Evolutionary conservation across 352 stramenopile genomes (phyloP).

Genomic region (Phytopythium delawarense): DNA sequence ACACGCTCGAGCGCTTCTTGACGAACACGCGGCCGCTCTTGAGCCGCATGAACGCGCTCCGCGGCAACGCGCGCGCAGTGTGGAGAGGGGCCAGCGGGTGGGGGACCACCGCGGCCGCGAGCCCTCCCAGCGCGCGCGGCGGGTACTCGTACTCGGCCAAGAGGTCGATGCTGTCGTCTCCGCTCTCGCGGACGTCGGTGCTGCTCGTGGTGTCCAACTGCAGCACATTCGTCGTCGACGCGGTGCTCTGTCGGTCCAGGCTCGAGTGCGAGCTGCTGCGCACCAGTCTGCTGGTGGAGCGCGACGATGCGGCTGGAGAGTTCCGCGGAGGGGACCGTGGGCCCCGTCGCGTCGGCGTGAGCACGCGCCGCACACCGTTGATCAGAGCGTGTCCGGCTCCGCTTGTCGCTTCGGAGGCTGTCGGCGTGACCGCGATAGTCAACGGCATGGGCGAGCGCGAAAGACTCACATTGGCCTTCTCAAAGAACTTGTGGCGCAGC

Average conservation of each 20-base stretch:
- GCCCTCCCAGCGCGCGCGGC: neutral
- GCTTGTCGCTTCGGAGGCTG: neutral
- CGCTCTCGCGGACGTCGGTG: conserved; percentile 10
- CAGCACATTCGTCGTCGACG: conserved; percentile 23
- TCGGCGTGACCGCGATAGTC: conserved; percentile 12
- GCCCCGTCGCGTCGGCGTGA: conserved; percentile 26
- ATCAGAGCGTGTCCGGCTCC: conserved; percentile 11
- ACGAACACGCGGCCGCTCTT: conserved; percentile 71
- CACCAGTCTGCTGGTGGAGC: conserved; percentile 1
- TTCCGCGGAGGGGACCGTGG: neutral
- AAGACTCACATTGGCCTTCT: conserved; percentile 64
- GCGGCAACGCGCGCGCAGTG: neutral
- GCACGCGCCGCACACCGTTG: conserved; percentile 18
- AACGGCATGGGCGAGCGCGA: conserved; percentile 29
- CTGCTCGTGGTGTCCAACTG: conserved; percentile 1
- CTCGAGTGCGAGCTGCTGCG: conserved; percentile 26
- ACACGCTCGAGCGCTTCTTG: conserved; percentile 78
- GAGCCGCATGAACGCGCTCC: conserved; percentile 42
- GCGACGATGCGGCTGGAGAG: neutral
- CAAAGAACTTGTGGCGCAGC: conserved; percentile 70
- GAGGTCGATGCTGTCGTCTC: conserved; percentile 13
- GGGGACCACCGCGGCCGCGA: neutral
- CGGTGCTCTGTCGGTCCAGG: conserved; percentile 11
- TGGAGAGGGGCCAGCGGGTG: neutral
- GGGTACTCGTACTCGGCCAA: conserved; percentile 2